Evolutionary conservation across 2,329 filamentous ascomycete genomes (phyloP).

Genomic region (Fusarium sp.): DNA sequence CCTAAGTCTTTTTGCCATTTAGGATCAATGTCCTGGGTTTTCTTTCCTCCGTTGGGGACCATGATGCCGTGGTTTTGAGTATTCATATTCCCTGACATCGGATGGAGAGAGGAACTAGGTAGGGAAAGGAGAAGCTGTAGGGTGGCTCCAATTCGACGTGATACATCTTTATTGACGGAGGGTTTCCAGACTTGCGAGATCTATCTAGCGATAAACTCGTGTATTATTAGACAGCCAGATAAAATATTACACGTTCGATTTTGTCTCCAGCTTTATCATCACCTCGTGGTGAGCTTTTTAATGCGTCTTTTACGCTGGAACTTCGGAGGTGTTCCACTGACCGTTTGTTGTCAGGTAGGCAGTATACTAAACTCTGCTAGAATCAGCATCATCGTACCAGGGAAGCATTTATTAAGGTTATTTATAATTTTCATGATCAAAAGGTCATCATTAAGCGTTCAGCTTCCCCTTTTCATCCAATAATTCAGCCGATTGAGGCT

Average conservation of each 20-base stretch:
- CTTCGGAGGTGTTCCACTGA: not conserved
- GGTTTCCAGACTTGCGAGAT: too few species aligned
- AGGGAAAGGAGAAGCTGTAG: too few species aligned
- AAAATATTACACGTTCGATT: not conserved
- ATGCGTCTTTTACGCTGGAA: not conserved
- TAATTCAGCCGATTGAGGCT: not conserved
- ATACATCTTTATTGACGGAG: too few species aligned
- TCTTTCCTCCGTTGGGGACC: too few species aligned
- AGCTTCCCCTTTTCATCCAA: not conserved
- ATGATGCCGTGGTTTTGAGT: too few species aligned
- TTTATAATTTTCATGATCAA: not conserved
- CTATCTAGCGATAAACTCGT: too few species aligned
- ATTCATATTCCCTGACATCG: too few species aligned
- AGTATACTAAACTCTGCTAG: not conserved
- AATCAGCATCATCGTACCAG: not conserved
- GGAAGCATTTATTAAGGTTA: not conserved
- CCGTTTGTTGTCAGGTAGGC: not conserved
- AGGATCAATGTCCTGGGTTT: too few species aligned
- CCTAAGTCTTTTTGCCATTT: too few species aligned
- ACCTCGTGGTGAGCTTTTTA: not conserved
- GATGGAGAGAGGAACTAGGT: too few species aligned
- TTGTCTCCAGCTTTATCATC: fast-evolving
- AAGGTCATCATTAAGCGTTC: not conserved
- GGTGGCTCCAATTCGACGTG: too few species aligned
- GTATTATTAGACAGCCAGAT: too few species aligned